phyloP scores from a whole-genome alignment of 2,329 filamentous ascomycete genomes.

The Exophiala phaeomuriformis region DNA sequence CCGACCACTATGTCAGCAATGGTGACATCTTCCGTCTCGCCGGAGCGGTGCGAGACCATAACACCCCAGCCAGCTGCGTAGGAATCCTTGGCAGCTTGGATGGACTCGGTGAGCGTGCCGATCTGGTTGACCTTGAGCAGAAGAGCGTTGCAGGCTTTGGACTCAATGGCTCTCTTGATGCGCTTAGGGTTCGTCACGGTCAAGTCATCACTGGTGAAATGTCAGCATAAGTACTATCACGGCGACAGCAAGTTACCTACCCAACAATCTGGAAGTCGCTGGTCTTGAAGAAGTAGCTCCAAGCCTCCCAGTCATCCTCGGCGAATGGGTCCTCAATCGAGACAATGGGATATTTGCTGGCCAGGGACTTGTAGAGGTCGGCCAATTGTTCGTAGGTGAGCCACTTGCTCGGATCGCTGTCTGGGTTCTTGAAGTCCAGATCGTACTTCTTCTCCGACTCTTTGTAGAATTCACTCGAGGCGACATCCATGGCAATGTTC shows the following conservation, averaged over 20 bases:
- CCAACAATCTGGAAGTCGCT: slow-evolving; percentile 96
- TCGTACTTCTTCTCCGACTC: slow-evolving; percentile 97
- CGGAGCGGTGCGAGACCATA: slow-evolving; percentile 99
- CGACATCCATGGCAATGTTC: slow-evolving; percentile 98
- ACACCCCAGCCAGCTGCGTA: slow-evolving; percentile 95
- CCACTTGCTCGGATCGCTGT: slow-evolving; percentile 94
- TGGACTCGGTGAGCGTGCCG: slow-evolving; percentile 95
- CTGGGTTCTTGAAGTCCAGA: slow-evolving; percentile 99
- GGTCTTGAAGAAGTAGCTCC: slow-evolving; percentile 99
- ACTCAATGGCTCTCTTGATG: slow-evolving; percentile 99
- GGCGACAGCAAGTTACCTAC: slow-evolving; percentile 4
- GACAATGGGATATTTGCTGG: slow-evolving; percentile 96
- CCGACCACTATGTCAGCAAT: slow-evolving; percentile 97
- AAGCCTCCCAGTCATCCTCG: slow-evolving; percentile 99
- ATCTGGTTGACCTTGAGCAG: slow-evolving; percentile 99
- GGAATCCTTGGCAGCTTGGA: slow-evolving; percentile 98
- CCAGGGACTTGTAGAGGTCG: slow-evolving; percentile 77
- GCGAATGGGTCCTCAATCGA: slow-evolving; percentile 98
- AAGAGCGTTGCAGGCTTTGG: slow-evolving; percentile 97
- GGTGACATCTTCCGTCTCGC: slow-evolving; percentile 99
- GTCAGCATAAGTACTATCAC: slow-evolving; percentile 16
- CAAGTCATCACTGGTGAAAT: slow-evolving; percentile 66
- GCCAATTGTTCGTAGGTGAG: slow-evolving; percentile 97
- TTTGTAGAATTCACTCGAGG: slow-evolving; percentile 99
- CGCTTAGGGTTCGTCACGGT: slow-evolving; percentile 98